Conservation (phyloP, 2,329 filamentous ascomycete genomes). For the Paraconiothyrium brasiliense region DNA sequence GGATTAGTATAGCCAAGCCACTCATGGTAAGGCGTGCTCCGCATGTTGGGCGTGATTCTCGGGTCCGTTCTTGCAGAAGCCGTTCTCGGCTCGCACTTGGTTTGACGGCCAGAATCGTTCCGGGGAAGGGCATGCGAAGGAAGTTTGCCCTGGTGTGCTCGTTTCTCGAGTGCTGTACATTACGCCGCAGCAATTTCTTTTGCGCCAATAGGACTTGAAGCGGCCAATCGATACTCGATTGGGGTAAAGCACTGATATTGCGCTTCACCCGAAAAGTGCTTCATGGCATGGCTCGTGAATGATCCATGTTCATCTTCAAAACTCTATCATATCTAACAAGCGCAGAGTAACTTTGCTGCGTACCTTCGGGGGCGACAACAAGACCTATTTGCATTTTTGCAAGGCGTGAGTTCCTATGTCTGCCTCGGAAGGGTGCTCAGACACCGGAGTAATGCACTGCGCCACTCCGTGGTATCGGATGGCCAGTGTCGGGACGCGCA, state of each 20-base stretch:
- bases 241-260: background rate
- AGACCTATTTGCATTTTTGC: background rate
- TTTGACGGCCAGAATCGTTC: background rate
- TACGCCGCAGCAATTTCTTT: background rate
- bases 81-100: background rate
- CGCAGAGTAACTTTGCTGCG: too few relatives aligned
- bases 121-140: background rate
- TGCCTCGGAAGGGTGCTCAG: background rate
- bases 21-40: background rate
- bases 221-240: background rate
- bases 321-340: too few relatives aligned
- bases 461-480: background rate
- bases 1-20: background rate
- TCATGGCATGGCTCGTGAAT: background rate
- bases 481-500: background rate
- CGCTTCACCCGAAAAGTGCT: background rate
- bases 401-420: background rate
- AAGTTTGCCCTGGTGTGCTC: background rate
- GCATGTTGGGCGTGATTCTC: background rate
- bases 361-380: background rate
- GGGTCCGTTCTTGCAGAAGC: background rate
- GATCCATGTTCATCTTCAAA: too few relatives aligned
- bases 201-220: background rate
- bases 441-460: background rate
- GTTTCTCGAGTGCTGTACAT: background rate